Evolutionary conservation across 2,329 filamentous ascomycete genomes (phyloP).

Genomic region (Fusarium incarnatum): DNA sequence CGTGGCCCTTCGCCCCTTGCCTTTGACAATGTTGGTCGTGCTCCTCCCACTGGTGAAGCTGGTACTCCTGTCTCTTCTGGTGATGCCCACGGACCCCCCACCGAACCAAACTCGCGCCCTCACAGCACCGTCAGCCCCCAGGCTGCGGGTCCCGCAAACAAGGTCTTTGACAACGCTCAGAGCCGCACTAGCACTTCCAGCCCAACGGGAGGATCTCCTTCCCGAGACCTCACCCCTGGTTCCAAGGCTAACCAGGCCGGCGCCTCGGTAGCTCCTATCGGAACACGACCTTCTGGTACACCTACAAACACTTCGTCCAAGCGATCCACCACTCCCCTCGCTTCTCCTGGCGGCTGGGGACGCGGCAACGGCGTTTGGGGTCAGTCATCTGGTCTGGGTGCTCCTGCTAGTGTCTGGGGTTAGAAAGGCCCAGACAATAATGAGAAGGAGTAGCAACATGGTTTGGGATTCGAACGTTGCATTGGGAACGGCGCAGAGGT

Average conservation of each 20-base stretch:
- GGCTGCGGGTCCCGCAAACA: slow-evolving; percentile 66
- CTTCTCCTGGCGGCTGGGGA: slow-evolving; percentile 89
- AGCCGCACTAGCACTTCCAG: slow-evolving; percentile 88
- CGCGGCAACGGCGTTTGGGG: slow-evolving; percentile 87
- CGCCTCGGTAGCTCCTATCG: slow-evolving; percentile 87
- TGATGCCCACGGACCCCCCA: slow-evolving; percentile 62
- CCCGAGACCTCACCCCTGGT: slow-evolving; percentile 69
- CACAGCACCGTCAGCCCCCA: slow-evolving; percentile 90
- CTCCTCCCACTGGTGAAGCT: slow-evolving; percentile 52
- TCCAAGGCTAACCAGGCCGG: slow-evolving; percentile 66
- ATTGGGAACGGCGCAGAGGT: slow-evolving; percentile 47
- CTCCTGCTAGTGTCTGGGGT: slow-evolving; percentile 95
- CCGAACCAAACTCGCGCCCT: slow-evolving; percentile 71
- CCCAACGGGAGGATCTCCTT: slow-evolving; percentile 80
- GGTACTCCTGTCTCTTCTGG: slow-evolving; percentile 56
- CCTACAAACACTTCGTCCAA: slow-evolving; percentile 69
- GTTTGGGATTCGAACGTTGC: slow-evolving; percentile 39
- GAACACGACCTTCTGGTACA: slow-evolving; percentile 80
- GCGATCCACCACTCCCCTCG: slow-evolving; percentile 87
- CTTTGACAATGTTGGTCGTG: slow-evolving; percentile 70
- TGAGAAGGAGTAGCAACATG: slow-evolving; percentile 14
- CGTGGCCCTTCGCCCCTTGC: slow-evolving; percentile 84
- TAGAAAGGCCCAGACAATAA: slow-evolving; percentile 56
- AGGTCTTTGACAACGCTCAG: slow-evolving; percentile 71
- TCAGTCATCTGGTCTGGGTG: slow-evolving; percentile 81